phyloP scores from a whole-genome alignment of 129 eudicot species.

The Silybum marianum region DNA sequence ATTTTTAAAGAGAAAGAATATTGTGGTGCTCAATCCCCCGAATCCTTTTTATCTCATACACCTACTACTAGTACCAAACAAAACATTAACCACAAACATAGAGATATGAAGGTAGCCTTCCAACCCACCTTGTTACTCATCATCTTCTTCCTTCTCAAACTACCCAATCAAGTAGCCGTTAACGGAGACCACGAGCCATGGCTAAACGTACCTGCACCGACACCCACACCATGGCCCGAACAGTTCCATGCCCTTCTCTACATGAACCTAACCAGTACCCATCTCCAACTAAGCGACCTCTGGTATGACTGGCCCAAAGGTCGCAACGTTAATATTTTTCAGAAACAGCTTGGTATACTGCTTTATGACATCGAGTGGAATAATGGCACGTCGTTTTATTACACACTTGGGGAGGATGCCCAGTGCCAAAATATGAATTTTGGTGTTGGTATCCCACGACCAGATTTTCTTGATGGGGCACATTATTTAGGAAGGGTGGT shows the following conservation, averaged over 20 bases:
- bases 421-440: slow-evolving; percentile 25
- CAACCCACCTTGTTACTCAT: slow-evolving; percentile 16
- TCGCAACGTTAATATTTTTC: slow-evolving; percentile 41
- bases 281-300: slow-evolving; percentile 41
- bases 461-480: slow-evolving; percentile 41
- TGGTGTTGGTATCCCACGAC: slow-evolving; percentile 46
- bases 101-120: slow-evolving; percentile 26
- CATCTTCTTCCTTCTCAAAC: slow-evolving; percentile 27
- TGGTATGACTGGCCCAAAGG: slow-evolving; percentile 52
- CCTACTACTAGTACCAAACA: slow-evolving; percentile 9
- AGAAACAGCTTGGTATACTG: slow-evolving; percentile 35
- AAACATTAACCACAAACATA: slow-evolving; percentile 29
- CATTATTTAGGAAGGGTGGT: slow-evolving; percentile 37
- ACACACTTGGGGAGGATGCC: slow-evolving; percentile 30
- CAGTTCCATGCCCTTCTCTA: slow-evolving; percentile 43
- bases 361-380: slow-evolving; percentile 46
- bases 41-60: slow-evolving; percentile 5
- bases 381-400: slow-evolving; percentile 44
- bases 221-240: slow-evolving; percentile 47
- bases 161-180: slow-evolving; percentile 22
- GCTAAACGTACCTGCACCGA: slow-evolving; percentile 28
- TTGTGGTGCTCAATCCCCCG: not conserved
- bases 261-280: slow-evolving; percentile 33
- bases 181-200: slow-evolving; percentile 12
- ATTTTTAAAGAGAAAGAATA: not conserved